Base-by-base conservation (phyloP, 1,139 yeast species). In the Pichia sorboxylosa region DNA sequence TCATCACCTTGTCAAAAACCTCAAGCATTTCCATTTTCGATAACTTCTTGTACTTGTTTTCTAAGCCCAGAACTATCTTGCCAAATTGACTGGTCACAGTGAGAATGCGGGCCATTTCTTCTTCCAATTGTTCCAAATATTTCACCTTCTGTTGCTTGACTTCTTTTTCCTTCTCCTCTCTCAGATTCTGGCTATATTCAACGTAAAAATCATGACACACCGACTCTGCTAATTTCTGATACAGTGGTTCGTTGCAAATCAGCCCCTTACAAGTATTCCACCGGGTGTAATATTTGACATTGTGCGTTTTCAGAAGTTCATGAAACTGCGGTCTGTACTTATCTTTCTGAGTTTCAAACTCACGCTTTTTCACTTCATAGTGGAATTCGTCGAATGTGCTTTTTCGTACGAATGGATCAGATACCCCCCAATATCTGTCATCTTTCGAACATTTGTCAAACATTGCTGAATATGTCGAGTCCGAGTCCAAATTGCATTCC, bases 371-470 rank as follows among this genome's bases (percentile, higher is more conserved):
- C 45, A 70, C 66, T 21, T 66, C 65, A 1, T 65, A 61, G 19
- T 79, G 52, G 48, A 68, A 81, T 26, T 71, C 72, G 34, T 84
- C 93, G 52, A 78, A 85, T 15, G 72, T 50, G 14, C 58, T 59
- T 44, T 76, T 74, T 32, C 92, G 66, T 38, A 63, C 61, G 7
- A 76, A 47, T 0, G 94, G 66, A 45, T 76, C 80, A 5, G 61
- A 57, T 1, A 84, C 56, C 1, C 64, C 57, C 92, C 94, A 83
- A 49, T 83, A 87, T 13, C 73, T 61, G 1, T 78, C 73, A 35
- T 76, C 73, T 6, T 52, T 55, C 13, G 81, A 64, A 37, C 77
- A 23, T 13, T 14, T 19, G 8, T 19, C 11, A 2, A 19, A 8
- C 8, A 19, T 8, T 8, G 8, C 22, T 11, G 11, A 8, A 19